Evolutionary conservation across 306 rosid genomes (phyloP).

Genomic region (Acacia crassicarpa): DNA sequence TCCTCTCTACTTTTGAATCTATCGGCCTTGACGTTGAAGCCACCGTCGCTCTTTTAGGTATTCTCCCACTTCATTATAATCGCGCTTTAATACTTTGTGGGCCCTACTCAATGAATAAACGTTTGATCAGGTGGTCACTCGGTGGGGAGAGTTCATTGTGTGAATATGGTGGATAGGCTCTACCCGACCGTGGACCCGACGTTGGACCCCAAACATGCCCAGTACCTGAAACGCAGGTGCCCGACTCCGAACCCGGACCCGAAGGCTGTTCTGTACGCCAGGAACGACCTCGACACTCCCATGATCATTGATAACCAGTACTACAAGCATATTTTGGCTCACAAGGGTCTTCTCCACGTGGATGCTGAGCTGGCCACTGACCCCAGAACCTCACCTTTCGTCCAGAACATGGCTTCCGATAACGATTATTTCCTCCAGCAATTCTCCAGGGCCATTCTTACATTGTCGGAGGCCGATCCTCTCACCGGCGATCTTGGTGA

Average conservation of each 20-base stretch:
- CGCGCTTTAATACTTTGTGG: neutral
- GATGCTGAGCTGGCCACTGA: slow-evolving; percentile 66
- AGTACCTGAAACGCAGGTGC: slow-evolving; percentile 66
- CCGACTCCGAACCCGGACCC: slow-evolving; percentile 72
- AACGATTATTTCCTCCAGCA: slow-evolving; percentile 66
- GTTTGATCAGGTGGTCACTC: slow-evolving; percentile 69
- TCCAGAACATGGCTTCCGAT: slow-evolving; percentile 71
- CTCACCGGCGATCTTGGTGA: slow-evolving; percentile 61
- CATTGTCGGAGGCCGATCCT: slow-evolving; percentile 72
- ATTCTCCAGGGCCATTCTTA: slow-evolving; percentile 55
- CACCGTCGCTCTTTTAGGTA: slow-evolving; percentile 77
- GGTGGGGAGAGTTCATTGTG: slow-evolving; percentile 80
- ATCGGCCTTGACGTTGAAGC: slow-evolving; percentile 74
- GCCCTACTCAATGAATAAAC: neutral
- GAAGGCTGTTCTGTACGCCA: slow-evolving; percentile 44
- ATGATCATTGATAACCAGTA: slow-evolving; percentile 79
- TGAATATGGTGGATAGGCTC: slow-evolving; percentile 57
- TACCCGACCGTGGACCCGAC: slow-evolving; percentile 69
- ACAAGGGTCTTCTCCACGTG: slow-evolving; percentile 67
- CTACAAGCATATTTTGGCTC: slow-evolving; percentile 61
- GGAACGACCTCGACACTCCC: slow-evolving; percentile 70
- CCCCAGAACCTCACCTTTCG: slow-evolving; percentile 65
- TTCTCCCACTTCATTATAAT: neutral
- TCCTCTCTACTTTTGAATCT: slow-evolving; percentile 72
- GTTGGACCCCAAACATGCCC: slow-evolving; percentile 52